Base-by-base conservation (phyloP, 768 basidiomycete genomes). In the Collybiopsis confluens region DNA sequence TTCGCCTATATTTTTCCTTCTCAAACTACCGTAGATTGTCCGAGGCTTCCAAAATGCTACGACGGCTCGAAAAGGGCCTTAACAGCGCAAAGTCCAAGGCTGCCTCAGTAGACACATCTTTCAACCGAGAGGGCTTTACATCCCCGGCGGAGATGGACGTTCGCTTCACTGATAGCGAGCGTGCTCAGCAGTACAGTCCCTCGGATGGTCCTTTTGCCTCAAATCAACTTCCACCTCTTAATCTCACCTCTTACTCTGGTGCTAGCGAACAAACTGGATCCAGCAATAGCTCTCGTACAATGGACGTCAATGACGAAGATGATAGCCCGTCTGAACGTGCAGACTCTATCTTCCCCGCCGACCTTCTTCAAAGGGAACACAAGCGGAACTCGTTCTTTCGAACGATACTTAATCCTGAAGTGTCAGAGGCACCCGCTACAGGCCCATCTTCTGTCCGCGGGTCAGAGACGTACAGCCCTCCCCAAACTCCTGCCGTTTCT, bases 41-140 rank as follows among this genome's bases (percentile, higher is more conserved):
- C 35, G 91, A 92, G 65, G 89, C 89, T 43, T 92, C 91, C 36
- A 92, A 92, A 67, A 89, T 91, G 87, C 83, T 92, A 49, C 83
- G 90, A 49, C 82, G 89, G 45, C 75, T 93, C 40, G 91, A 92
- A 72, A 92, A 91, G 65, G 88, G 86, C 51, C 78, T 90, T 58
- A 88, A 84, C 66, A 81, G 72, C 35, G 86, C 87, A 33, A 90
- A 90, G 66, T 76, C 83, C 67, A 90, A 90, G 68, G 83, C 85
- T 18, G 75, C 73, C 57, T 62, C 71, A 56, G 58, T 61, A 24
- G 58, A 62, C 27, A 65, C 70, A 67, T 55, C 64, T 70, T 53
- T 71, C 15, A 30, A n/a, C 38, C 50, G 28, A 28, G 38, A 40
- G 15, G 37, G 16, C n/a, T 23, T 20, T 24, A 13, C 36, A 15